Conservation (phyloP, 2,329 filamentous ascomycete genomes). For the Leptodontidium sp. region DNA sequence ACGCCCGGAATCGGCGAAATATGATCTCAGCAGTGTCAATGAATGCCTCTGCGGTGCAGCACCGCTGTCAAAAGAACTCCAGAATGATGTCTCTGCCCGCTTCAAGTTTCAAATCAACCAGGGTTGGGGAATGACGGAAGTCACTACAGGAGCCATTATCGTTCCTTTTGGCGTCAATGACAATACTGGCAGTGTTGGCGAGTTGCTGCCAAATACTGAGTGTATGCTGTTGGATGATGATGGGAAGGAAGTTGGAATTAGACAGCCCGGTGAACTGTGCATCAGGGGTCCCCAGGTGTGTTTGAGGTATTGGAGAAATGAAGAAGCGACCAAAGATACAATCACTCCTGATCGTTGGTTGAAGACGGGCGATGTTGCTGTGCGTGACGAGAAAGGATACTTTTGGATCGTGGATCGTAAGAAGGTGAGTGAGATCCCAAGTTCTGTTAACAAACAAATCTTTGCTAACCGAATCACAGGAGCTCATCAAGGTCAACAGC, state of each 20-base stretch:
- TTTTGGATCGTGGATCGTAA: constrained; percentile 72
- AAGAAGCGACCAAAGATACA: constrained; percentile 48
- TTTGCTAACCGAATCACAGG: constrained; percentile 46
- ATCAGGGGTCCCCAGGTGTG: constrained; percentile 55
- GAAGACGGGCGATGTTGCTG: constrained; percentile 65
- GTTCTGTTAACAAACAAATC: neutral
- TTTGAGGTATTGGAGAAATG: constrained; percentile 51
- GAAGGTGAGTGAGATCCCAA: constrained; percentile 47
- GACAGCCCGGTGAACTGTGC: constrained; percentile 54
- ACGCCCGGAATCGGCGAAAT: constrained; percentile 58
- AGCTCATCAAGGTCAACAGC: constrained; percentile 65
- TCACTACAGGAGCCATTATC: constrained; percentile 55
- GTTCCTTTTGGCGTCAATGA: constrained; percentile 47
- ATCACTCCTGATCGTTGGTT: constrained; percentile 56
- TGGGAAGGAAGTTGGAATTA: constrained; percentile 48
- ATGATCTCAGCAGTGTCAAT: constrained; percentile 60
- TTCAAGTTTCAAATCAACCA: constrained; percentile 55
- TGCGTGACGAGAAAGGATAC: constrained; percentile 55
- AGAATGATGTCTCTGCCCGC: constrained; percentile 48
- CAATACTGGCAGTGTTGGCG: constrained; percentile 58
- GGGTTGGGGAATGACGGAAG: constrained; percentile 70
- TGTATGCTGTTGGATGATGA: constrained; percentile 52
- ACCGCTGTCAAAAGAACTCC: constrained; percentile 54
- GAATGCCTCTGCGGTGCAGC: constrained; percentile 61
- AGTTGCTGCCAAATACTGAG: constrained; percentile 60